These are phyloP conservation scores for Silybum marianum DNA, from an alignment of 129 eudicot species.

Conservation along the genomic window DNA sequence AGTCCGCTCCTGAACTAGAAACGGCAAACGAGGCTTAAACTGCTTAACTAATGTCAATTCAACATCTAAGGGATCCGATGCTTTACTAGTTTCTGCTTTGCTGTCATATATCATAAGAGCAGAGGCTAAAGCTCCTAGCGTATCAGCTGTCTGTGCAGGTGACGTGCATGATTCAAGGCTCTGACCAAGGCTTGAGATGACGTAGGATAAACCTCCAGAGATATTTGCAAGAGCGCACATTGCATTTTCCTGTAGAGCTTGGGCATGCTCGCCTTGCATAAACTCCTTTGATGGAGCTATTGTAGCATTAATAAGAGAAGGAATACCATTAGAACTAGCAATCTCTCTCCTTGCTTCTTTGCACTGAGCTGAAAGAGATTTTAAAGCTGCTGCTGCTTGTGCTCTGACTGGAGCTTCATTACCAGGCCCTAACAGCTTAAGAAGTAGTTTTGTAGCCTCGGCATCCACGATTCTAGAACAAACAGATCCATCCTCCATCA, in stretches of 20 bases:
- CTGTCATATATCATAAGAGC: slow-evolving; percentile 97
- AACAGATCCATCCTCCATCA: slow-evolving; percentile 96
- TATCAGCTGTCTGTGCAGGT: slow-evolving; percentile 93
- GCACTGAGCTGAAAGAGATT: slow-evolving; percentile 96
- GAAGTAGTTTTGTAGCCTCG: slow-evolving; percentile 79
- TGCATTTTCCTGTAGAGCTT: slow-evolving; percentile 98
- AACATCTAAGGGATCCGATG: slow-evolving; percentile 80
- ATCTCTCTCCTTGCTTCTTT: slow-evolving; percentile 93
- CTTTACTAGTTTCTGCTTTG: slow-evolving; percentile 81
- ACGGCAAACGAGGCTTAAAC: slow-evolving; percentile 68
- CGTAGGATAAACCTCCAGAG: slow-evolving; percentile 97
- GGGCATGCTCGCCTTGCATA: slow-evolving; percentile 99
- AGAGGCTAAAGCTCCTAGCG: slow-evolving; percentile 97
- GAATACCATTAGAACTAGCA: slow-evolving; percentile 82
- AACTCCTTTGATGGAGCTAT: slow-evolving; percentile 99
- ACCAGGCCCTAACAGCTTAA: slow-evolving; percentile 87
- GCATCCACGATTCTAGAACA: slow-evolving; percentile 74
- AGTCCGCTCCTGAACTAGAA: slow-evolving; percentile 93
- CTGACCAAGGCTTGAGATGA: slow-evolving; percentile 96
- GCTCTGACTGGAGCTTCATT: slow-evolving; percentile 95
- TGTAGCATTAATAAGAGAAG: slow-evolving; percentile 93
- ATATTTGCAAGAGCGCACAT: slow-evolving; percentile 99
- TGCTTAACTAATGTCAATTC: slow-evolving; percentile 90
- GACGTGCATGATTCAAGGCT: slow-evolving; percentile 95
- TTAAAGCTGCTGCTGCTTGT: slow-evolving; percentile 91